Percentiles rank a stretch among this genome's conserved stretches.
phyloP scores from a whole-genome alignment of 192 early-diverging fungal genomes.

The Phycomyces blakesleeanus region DNA sequence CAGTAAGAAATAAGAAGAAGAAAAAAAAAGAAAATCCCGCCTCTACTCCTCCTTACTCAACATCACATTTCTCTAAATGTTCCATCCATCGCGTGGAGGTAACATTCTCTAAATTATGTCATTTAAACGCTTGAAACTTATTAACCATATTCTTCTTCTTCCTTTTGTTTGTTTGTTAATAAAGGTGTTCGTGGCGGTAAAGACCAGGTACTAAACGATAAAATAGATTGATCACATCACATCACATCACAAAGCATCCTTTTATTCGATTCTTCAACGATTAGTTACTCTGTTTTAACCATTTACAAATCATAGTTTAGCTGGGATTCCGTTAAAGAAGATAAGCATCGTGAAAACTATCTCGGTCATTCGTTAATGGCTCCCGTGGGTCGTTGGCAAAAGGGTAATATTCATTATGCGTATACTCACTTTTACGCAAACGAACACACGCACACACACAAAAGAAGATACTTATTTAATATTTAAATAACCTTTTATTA shows the following conservation, averaged over 20 bases:
- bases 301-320: constrained; percentile 35
- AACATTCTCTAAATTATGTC: neutral
- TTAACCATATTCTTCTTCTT: too few relatives aligned
- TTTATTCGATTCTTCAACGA: neutral
- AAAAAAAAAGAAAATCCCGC: neutral
- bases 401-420: constrained; percentile 34
- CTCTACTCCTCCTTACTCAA: neutral
- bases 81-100: constrained; percentile 36
- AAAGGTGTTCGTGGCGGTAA: constrained; percentile 33
- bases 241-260: too few relatives aligned
- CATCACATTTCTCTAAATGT: constrained; percentile 17
- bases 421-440: neutral
- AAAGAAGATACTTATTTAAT: too few relatives aligned
- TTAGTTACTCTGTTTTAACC: neutral
- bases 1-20: neutral
- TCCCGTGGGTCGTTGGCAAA: constrained; percentile 77
- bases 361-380: constrained; percentile 78
- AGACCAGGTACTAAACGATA: constrained; percentile 24
- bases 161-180: too few relatives aligned
- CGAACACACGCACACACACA: too few relatives aligned
- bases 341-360: constrained; percentile 80
- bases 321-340: constrained; percentile 60
- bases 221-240: too few relatives aligned
- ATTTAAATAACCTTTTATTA: too few relatives aligned
- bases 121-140: neutral